A percentile compares a stretch with the other conserved stretches of the same genome.
Conservation (phyloP, 768 basidiomycete species). For the Lactarius indigo region DNA sequence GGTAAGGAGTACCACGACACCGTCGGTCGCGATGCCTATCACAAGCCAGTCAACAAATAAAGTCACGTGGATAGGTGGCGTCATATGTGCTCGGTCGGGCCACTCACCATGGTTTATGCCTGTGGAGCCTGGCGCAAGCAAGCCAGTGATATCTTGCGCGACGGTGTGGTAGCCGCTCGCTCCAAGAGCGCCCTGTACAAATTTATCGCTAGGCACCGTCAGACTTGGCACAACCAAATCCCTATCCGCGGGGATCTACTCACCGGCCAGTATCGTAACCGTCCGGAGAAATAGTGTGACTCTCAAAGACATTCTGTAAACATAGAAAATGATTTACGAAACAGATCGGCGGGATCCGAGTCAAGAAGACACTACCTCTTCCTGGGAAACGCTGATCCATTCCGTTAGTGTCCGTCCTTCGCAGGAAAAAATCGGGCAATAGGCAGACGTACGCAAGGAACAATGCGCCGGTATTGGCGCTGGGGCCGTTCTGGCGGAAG, state of each 20-base stretch:
- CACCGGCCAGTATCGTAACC: slow-evolving; percentile 36
- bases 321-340: not conserved
- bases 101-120: slow-evolving; percentile 52
- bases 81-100: not conserved
- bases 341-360: not conserved
- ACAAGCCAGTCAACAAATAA: not conserved
- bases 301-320: slow-evolving; percentile 18
- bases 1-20: slow-evolving; percentile 17
- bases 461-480: slow-evolving; percentile 33
- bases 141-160: slow-evolving; percentile 46
- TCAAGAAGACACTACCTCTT: slow-evolving; percentile 18
- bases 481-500: slow-evolving; percentile 33
- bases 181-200: slow-evolving; percentile 11
- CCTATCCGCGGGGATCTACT: not conserved
- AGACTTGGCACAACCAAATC: not conserved
- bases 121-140: slow-evolving; percentile 48
- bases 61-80: not conserved
- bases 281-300: slow-evolving; percentile 30
- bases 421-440: not conserved
- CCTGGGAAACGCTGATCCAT: slow-evolving; percentile 28
- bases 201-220: slow-evolving; percentile 7
- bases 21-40: slow-evolving; percentile 22
- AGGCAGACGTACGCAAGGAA: slow-evolving; percentile 35
- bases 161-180: slow-evolving; percentile 41
- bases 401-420: too few relatives aligned